Percentiles rank a stretch among this genome's conserved stretches.
Evolutionary conservation across 78 protist genomes (phyloP).

Genomic region (Monosiga brevicollis): DNA sequence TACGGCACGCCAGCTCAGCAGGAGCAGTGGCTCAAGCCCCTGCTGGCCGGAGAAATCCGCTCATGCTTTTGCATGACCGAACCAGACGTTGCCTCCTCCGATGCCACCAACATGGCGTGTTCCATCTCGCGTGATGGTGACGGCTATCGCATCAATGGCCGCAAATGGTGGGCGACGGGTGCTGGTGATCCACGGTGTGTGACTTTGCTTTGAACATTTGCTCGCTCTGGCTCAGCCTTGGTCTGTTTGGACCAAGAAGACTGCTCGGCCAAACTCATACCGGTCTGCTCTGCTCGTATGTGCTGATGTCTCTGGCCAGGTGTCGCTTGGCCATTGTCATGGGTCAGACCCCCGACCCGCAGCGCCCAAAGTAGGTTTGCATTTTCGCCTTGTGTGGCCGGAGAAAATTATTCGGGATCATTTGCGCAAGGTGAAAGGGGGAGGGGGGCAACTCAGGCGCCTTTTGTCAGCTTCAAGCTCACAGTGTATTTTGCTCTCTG

Average conservation of each 20-base stretch:
- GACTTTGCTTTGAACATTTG: not conserved
- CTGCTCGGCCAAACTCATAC: no score
- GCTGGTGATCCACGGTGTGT: conserved; percentile 37
- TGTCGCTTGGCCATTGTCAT: not conserved
- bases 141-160: conserved; percentile 45
- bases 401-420: no score
- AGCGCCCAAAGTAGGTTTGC: not conserved
- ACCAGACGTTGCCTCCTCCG: conserved; percentile 61
- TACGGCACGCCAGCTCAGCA: conserved; percentile 68
- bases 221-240: not conserved
- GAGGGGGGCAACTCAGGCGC: no score
- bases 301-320: not conserved
- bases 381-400: no score
- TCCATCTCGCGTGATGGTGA: conserved; percentile 20
- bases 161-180: conserved; percentile 63
- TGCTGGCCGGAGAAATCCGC: conserved; percentile 60
- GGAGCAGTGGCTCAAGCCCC: conserved; percentile 53
- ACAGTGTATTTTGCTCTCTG: not conserved
- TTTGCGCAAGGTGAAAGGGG: no score
- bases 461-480: not conserved
- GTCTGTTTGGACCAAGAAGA: no score
- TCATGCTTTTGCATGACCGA: conserved; percentile 74
- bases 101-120: conserved; percentile 47
- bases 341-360: not conserved
- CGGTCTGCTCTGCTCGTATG: no score